These are phyloP conservation scores for Durotheca rogersii DNA, from an alignment of 495 filamentous ascomycete species.

Conservation along the genomic window DNA sequence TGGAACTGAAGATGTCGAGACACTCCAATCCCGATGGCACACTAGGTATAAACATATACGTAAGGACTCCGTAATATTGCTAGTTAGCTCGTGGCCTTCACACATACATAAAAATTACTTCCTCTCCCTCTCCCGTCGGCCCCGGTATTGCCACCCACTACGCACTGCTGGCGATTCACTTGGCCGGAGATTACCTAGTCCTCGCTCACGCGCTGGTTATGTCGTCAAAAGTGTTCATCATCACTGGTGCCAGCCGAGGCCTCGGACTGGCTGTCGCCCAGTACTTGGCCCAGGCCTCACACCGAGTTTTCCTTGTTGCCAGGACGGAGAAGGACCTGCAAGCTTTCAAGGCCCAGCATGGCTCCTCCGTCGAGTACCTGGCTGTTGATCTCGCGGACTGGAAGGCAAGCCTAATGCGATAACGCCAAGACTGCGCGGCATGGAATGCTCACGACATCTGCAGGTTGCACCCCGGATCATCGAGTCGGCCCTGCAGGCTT, in stretches of 20 bases:
- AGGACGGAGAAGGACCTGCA: conserved; percentile 67
- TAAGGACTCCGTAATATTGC: too few species aligned
- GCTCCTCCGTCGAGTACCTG: conserved; percentile 67
- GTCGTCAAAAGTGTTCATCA: conserved; percentile 60
- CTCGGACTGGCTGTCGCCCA: conserved; percentile 79
- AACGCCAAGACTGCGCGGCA: too few species aligned
- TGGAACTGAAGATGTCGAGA: too few species aligned
- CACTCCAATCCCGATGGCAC: too few species aligned
- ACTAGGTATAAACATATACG: too few species aligned
- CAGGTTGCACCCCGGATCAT: conserved; percentile 62
- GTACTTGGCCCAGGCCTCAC: conserved; percentile 64
- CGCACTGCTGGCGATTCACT: too few species aligned
- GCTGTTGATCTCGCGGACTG: conserved; percentile 72
- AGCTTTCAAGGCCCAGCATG: conserved; percentile 63
- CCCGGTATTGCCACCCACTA: too few species aligned
- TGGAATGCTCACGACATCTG: conserved; percentile 5
- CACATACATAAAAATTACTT: too few species aligned
- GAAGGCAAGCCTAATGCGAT: conserved; percentile 40
- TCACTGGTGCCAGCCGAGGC: conserved; percentile 73
- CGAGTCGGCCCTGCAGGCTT: conserved; percentile 61
- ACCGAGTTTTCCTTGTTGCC: conserved; percentile 76
- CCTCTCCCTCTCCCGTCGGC: too few species aligned
- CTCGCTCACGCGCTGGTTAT: too few species aligned
- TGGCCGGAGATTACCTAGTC: too few species aligned
- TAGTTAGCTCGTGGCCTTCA: too few species aligned